Conservation (phyloP, 1,284 basidiomycete genomes). For the Trametes sp. region DNA sequence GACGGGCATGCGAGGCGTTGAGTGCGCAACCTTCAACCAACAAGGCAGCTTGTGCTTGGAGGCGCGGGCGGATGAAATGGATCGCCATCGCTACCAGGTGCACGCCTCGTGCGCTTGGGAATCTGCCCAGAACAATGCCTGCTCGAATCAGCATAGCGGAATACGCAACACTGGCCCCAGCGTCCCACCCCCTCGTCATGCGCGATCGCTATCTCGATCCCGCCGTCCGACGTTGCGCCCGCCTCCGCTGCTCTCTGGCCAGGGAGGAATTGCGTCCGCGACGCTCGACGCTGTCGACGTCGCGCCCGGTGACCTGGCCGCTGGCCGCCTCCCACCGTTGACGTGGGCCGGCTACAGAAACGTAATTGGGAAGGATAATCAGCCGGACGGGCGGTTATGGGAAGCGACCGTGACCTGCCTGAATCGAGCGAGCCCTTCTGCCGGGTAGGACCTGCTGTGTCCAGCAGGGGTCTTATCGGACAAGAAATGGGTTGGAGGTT, state of each 20-base stretch:
- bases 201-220: slow-evolving; percentile 12
- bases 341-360: slow-evolving; percentile 17
- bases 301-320: slow-evolving; percentile 12
- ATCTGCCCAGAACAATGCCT: slow-evolving; percentile 29
- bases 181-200: slow-evolving; percentile 14
- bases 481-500: slow-evolving; percentile 18
- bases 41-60: slow-evolving; percentile 25
- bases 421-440: slow-evolving; percentile 15
- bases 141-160: slow-evolving; percentile 25
- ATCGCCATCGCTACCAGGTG: slow-evolving; percentile 28
- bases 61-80: slow-evolving; percentile 8
- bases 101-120: slow-evolving; percentile 10
- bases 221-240: background rate
- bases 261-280: too few relatives aligned
- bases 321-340: slow-evolving; percentile 13
- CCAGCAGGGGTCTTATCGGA: slow-evolving; percentile 23
- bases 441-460: slow-evolving; percentile 16
- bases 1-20: slow-evolving; percentile 14
- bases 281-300: slow-evolving; percentile 1
- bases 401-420: slow-evolving; percentile 26
- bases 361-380: slow-evolving; percentile 29
- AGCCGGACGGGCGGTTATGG: slow-evolving; percentile 20
- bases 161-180: slow-evolving; percentile 16
- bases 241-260: background rate
- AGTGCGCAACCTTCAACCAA: slow-evolving; percentile 17